phyloP scores from a whole-genome alignment of 106 monocot genomes.

The Xerophyta viscosa region DNA sequence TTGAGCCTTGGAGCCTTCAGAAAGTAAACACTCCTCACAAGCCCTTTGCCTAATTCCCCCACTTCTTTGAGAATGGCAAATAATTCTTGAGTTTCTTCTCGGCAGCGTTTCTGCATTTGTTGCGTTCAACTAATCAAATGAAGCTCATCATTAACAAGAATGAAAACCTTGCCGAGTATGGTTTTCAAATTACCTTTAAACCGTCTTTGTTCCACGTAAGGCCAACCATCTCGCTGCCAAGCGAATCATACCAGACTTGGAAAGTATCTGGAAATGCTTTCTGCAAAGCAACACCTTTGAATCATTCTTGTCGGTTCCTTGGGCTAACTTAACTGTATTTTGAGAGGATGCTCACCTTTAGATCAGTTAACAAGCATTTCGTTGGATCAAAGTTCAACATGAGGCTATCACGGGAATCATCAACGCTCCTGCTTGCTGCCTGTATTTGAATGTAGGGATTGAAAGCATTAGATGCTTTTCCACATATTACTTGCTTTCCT shows the following conservation, averaged over 20 bases:
- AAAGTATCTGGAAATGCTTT: slow-evolving; percentile 50
- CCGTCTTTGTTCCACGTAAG: slow-evolving; percentile 72
- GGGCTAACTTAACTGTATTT: background rate
- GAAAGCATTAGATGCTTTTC: slow-evolving; percentile 68
- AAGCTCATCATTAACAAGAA: no score
- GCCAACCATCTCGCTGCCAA: slow-evolving; percentile 83
- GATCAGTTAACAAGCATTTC: slow-evolving; percentile 56
- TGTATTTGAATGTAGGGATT: slow-evolving; percentile 36
- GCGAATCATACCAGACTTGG: slow-evolving; percentile 79
- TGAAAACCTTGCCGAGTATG: no score
- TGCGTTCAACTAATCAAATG: no score
- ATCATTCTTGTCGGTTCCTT: background rate
- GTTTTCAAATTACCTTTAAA: slow-evolving; percentile 65
- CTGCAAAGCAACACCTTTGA: slow-evolving; percentile 27
- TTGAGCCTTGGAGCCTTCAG: slow-evolving; percentile 33
- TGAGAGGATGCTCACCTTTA: slow-evolving; percentile 33
- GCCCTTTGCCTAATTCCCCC: slow-evolving; percentile 54
- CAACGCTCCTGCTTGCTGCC: slow-evolving; percentile 17
- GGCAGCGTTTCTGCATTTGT: slow-evolving; percentile 32
- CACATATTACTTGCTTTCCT: slow-evolving; percentile 71
- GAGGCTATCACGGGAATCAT: slow-evolving; percentile 52
- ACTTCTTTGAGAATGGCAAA: slow-evolving; percentile 37
- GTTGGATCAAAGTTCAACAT: slow-evolving; percentile 89
- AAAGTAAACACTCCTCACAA: slow-evolving; percentile 52
- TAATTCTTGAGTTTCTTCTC: slow-evolving; percentile 32